These are phyloP conservation scores for Dioszegia hungarica DNA, from an alignment of 768 basidiomycete genomes.

Conservation along the genomic window DNA sequence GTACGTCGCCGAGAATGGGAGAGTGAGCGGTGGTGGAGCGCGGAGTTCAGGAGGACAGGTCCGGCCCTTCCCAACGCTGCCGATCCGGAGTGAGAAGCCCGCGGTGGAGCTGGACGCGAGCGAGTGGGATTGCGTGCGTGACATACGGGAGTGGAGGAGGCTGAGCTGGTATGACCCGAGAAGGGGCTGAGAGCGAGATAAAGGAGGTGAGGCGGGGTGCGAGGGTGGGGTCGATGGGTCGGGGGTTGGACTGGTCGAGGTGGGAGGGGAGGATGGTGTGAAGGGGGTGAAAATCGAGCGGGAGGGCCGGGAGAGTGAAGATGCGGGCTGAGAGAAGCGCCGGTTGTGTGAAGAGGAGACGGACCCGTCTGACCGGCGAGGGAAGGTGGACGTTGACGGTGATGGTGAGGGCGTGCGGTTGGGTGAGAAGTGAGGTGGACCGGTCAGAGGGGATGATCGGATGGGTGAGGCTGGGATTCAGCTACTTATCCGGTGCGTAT, in stretches of 20 bases:
- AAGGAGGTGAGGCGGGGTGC: constrained; percentile 19
- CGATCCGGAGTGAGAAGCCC: constrained; percentile 35
- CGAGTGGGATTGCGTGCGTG: constrained; percentile 36
- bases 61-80: constrained; percentile 21
- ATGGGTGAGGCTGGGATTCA: constrained; percentile 17
- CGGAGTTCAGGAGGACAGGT: constrained; percentile 28
- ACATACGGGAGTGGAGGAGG: constrained; percentile 47
- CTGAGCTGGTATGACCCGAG: constrained; percentile 47
- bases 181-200: constrained; percentile 42
- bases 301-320: constrained; percentile 2
- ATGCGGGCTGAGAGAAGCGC: constrained; percentile 5
- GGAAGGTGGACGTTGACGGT: constrained; percentile 3
- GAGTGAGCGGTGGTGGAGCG: constrained; percentile 21
- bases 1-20: constrained; percentile 43
- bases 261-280: background rate
- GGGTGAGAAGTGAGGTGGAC: constrained; percentile 19
- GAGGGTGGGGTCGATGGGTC: background rate
- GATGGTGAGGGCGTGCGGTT: constrained; percentile 14
- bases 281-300: background rate
- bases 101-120: constrained; percentile 16
- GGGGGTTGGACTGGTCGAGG: too few relatives aligned
- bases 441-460: constrained; percentile 22
- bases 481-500: too few relatives aligned
- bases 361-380: background rate
- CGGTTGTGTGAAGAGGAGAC: background rate